These are phyloP conservation scores for Multifurca ochricompacta DNA, from an alignment of 768 basidiomycete genomes.

Conservation along the genomic window DNA sequence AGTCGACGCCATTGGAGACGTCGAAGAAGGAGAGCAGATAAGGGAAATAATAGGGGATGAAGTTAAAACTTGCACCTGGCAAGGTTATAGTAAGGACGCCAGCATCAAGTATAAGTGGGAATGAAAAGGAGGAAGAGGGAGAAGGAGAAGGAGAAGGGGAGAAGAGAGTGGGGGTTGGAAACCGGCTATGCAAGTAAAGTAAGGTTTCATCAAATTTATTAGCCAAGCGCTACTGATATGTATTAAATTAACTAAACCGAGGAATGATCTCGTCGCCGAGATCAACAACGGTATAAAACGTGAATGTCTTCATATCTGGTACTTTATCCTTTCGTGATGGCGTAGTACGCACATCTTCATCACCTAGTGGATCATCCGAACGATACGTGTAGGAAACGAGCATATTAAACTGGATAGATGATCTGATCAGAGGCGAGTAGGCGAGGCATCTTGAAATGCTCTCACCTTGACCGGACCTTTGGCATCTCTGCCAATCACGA, in stretches of 20 bases:
- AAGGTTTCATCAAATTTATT: background rate
- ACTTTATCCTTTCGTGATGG: slow-evolving; percentile 39
- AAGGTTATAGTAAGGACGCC: slow-evolving; percentile 25
- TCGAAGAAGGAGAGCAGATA: background rate
- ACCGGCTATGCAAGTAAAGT: too few species aligned
- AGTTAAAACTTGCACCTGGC: slow-evolving; percentile 37
- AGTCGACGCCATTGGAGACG: slow-evolving; percentile 27
- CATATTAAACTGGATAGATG: slow-evolving; percentile 77
- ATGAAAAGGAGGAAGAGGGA: background rate
- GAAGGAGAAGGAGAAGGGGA: background rate
- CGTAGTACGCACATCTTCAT: slow-evolving; percentile 38
- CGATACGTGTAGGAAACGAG: slow-evolving; percentile 91
- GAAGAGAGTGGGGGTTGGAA: background rate
- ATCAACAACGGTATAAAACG: slow-evolving; percentile 81
- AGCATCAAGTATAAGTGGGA: slow-evolving; percentile 19
- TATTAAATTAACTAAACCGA: slow-evolving; percentile 26
- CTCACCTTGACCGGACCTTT: slow-evolving; percentile 72
- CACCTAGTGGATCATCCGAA: slow-evolving; percentile 74
- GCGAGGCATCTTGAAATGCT: too few species aligned
- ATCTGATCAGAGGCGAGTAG: too few species aligned
- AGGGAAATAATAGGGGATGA: slow-evolving; percentile 21
- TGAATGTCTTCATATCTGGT: slow-evolving; percentile 79
- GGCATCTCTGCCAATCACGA: slow-evolving; percentile 76
- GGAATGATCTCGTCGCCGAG: slow-evolving; percentile 67
- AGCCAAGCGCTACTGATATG: too few species aligned